These are phyloP conservation scores for Tympanopsis confertula DNA, from an alignment of 2,329 filamentous ascomycete genomes.

Conservation along the genomic window DNA sequence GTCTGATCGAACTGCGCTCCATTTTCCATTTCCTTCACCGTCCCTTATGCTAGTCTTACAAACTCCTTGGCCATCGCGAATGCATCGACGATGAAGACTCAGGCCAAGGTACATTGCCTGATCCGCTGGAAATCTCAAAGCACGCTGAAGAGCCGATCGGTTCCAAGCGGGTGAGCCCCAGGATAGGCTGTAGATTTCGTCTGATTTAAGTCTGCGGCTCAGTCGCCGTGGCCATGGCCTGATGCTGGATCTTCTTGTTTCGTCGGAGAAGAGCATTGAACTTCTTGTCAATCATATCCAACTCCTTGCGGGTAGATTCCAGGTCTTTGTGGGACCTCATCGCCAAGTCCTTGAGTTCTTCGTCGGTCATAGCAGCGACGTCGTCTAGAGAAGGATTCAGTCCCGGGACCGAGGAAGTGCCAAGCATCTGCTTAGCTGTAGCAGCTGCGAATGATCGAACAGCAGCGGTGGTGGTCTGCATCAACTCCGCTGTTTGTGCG, in stretches of 20 bases:
- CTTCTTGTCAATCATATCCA: conserved; percentile 26
- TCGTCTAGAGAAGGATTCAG: conserved; percentile 21
- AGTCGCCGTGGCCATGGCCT: conserved; percentile 18
- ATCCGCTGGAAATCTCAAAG: too few species aligned
- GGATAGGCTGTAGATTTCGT: too few species aligned
- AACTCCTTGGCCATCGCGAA: too few species aligned
- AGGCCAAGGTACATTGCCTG: too few species aligned
- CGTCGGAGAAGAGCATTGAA: conserved; percentile 23
- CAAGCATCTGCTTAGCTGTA: conserved; percentile 22
- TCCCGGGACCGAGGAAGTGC: conserved; percentile 15
- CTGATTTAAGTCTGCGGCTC: too few species aligned
- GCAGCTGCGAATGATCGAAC: conserved; percentile 20
- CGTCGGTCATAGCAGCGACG: conserved; percentile 25
- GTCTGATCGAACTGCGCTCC: too few species aligned
- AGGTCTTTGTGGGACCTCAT: conserved; percentile 17
- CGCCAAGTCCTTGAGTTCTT: conserved; percentile 23
- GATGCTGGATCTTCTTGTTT: conserved; percentile 27
- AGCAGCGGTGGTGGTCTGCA: conserved; percentile 18
- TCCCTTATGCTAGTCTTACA: too few species aligned
- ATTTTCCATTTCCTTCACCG: too few species aligned
- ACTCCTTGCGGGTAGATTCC: not conserved
- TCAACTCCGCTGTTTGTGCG: conserved; percentile 18
- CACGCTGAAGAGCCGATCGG: too few species aligned
- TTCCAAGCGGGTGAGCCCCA: too few species aligned
- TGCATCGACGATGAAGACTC: too few species aligned